Conservation (phyloP, 169 alveolate genomes). For the Eimeria tenella region DNA sequence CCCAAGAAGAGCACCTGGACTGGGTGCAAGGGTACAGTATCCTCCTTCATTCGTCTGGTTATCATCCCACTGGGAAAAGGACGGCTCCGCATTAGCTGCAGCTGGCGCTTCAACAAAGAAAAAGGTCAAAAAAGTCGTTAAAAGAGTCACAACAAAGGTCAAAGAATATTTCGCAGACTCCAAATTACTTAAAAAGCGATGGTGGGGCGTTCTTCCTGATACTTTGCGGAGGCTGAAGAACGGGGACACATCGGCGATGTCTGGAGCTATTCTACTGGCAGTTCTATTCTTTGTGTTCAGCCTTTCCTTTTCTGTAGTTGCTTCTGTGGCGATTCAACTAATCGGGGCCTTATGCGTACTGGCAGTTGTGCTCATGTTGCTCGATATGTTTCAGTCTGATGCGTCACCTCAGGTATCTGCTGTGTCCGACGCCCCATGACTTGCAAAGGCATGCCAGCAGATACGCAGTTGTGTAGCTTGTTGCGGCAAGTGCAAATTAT, state of each 20-base stretch:
- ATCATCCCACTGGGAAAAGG: neutral
- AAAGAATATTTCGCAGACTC: neutral
- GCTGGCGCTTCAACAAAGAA: neutral
- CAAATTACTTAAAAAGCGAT: neutral
- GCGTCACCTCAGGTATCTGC: neutral
- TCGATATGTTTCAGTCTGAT: constrained; percentile 28
- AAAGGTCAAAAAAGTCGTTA: neutral
- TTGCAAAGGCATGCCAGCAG: no score
- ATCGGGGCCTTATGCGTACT: constrained; percentile 47
- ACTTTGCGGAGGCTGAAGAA: constrained; percentile 19
- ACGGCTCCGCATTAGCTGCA: neutral
- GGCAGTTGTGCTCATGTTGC: constrained; percentile 52
- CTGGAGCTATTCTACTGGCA: neutral
- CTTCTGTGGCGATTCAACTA: constrained; percentile 10
- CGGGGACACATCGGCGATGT: neutral
- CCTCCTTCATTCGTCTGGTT: constrained; percentile 3
- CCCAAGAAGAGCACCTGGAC: neutral
- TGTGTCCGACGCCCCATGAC: no score
- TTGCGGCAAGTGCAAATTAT: no score
- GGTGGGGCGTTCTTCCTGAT: constrained; percentile 16
- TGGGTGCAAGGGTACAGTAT: neutral
- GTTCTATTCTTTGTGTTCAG: constrained; percentile 14
- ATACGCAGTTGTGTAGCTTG: no score
- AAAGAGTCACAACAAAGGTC: neutral
- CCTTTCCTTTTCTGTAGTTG: constrained; percentile 16